phyloP scores from a whole-genome alignment of 768 basidiomycete species.

The Auricularia heimuer region DNA sequence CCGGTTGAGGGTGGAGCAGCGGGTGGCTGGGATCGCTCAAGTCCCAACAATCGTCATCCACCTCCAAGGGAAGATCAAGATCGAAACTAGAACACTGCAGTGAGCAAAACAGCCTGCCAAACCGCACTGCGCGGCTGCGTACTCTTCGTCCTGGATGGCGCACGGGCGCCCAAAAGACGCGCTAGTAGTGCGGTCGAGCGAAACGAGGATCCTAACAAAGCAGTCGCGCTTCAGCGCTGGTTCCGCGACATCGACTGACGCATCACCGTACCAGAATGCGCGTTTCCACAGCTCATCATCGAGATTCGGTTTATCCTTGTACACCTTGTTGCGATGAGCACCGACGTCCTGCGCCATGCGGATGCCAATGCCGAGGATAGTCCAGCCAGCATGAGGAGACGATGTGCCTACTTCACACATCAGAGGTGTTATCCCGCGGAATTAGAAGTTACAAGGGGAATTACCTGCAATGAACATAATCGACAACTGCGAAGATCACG shows the following conservation, averaged over 20 bases:
- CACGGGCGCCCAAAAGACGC: constrained; percentile 55
- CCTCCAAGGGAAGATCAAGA: constrained; percentile 59
- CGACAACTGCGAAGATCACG: constrained; percentile 19
- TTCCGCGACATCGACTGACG: no score
- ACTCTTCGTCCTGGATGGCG: constrained; percentile 69
- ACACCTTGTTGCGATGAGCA: constrained; percentile 44
- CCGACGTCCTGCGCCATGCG: constrained; percentile 67
- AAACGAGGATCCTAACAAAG: constrained; percentile 8
- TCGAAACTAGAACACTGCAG: constrained; percentile 46
- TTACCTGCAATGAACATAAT: constrained; percentile 32
- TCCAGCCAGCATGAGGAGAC: constrained; percentile 59
- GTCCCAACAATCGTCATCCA: constrained; percentile 78
- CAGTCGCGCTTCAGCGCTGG: no score
- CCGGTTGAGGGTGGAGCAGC: constrained; percentile 48
- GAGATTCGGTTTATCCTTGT: constrained; percentile 21
- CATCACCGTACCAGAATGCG: constrained; percentile 27
- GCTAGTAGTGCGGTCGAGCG: constrained; percentile 23
- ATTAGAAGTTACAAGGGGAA: neutral
- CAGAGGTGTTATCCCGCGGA: neutral
- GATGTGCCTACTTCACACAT: constrained; percentile 35
- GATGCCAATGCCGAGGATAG: constrained; percentile 52
- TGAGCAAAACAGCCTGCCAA: constrained; percentile 19
- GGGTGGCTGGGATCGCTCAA: constrained; percentile 25
- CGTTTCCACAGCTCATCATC: constrained; percentile 70
- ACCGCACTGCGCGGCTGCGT: constrained; percentile 19